These are phyloP conservation scores for Stellera chamaejasme DNA, from an alignment of 345 rosid genomes.

Conservation along the genomic window DNA sequence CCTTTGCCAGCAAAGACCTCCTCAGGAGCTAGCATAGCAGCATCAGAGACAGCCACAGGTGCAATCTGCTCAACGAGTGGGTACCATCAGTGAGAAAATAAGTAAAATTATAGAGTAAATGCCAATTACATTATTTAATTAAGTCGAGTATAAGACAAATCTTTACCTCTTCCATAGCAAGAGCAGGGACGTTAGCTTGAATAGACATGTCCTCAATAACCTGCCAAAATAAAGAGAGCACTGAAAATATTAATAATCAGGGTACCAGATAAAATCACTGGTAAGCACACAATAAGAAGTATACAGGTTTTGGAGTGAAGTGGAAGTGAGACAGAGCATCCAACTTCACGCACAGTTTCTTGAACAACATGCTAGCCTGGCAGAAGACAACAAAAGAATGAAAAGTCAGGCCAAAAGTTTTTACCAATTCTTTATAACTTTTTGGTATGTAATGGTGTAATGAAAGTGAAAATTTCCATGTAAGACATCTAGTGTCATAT, in stretches of 20 bases:
- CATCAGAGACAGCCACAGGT: slow-evolving; percentile 89
- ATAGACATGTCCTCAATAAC: slow-evolving; percentile 88
- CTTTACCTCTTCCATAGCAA: slow-evolving; percentile 96
- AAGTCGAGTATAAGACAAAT: neutral
- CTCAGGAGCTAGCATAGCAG: slow-evolving; percentile 98
- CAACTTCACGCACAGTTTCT: slow-evolving; percentile 81
- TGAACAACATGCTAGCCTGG: slow-evolving; percentile 73
- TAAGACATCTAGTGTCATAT: neutral
- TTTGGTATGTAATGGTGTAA: too few relatives aligned
- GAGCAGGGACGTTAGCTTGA: slow-evolving; percentile 85
- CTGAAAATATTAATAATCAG: neutral
- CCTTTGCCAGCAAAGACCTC: slow-evolving; percentile 85
- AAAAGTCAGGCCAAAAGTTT: neutral
- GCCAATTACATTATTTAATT: neutral
- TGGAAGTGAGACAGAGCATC: slow-evolving; percentile 98
- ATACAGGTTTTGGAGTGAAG: slow-evolving; percentile 95
- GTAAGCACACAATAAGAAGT: slow-evolving; percentile 17
- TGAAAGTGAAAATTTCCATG: neutral
- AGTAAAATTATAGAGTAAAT: too few relatives aligned
- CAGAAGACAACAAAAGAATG: slow-evolving; percentile 5
- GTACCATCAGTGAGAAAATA: neutral
- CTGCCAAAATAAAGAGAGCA: slow-evolving; percentile 30
- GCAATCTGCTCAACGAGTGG: slow-evolving; percentile 51
- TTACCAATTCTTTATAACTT: too few relatives aligned
- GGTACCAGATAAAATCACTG: slow-evolving; percentile 5